Conservation (phyloP, 73 alveolate genomes). For the Paramecium sexaurelia region DNA sequence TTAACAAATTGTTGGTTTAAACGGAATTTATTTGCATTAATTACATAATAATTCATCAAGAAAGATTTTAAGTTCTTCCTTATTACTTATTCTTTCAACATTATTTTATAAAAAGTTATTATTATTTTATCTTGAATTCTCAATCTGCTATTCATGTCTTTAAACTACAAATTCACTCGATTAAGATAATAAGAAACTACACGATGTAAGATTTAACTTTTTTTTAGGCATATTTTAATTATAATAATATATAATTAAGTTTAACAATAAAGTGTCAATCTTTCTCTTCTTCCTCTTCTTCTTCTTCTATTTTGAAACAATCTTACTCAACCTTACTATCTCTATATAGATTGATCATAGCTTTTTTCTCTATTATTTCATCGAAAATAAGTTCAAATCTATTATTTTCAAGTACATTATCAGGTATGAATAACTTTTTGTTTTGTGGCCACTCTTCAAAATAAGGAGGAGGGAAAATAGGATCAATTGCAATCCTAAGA, state of each 20-base stretch:
- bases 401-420: slow-evolving; percentile 54
- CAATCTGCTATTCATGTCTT: too few relatives aligned
- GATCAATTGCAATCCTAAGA: slow-evolving; percentile 63
- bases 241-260: neutral
- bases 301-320: slow-evolving; percentile 59
- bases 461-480: slow-evolving; percentile 66
- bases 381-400: slow-evolving; percentile 63
- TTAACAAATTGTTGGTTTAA: too few relatives aligned
- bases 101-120: too few relatives aligned
- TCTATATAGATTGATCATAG: slow-evolving; percentile 51
- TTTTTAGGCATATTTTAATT: too few relatives aligned
- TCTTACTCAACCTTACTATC: slow-evolving; percentile 52
- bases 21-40: too few relatives aligned
- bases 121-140: too few relatives aligned
- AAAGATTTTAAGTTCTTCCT: too few relatives aligned
- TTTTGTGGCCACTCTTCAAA: slow-evolving; percentile 60
- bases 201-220: too few relatives aligned
- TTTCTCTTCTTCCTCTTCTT: slow-evolving; percentile 59
- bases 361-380: slow-evolving; percentile 43
- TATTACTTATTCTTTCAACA: too few relatives aligned
- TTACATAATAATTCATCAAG: too few relatives aligned
- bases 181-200: too few relatives aligned
- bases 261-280: neutral
- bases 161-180: too few relatives aligned
- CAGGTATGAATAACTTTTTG: slow-evolving; percentile 54